Evolutionary conservation across 345 rosid species (phyloP), one percentile per base, ranked within the genome.

Genomic region (Rhizophora apiculata): DNA sequence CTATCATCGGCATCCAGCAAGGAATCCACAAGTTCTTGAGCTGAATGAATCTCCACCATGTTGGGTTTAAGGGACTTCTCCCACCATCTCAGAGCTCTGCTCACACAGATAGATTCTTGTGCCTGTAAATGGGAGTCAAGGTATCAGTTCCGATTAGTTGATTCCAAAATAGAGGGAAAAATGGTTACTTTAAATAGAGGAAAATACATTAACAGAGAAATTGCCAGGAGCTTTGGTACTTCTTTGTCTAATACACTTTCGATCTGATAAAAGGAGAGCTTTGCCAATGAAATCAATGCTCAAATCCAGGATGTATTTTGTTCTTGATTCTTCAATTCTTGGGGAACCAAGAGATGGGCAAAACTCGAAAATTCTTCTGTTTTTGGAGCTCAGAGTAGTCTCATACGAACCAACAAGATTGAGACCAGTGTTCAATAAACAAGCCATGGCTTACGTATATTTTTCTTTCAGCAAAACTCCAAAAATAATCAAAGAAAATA

Each of bases 71-170:
- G 70, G 71, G 82, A 81, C 51, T 88, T 89, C 51, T 89, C 90
- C 97, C 96, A 89, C 97, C 97, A 92, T 79, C 88, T 83, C 83
- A 75, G 57, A 61, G 71, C 79, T 73, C 79, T 85, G 59, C 90
- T 76, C 51, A 80, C 78, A 76, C 85, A 82, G 43, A 79, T 55
- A 18, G 85, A 80, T 60, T 84, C 70, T 69, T 77, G 84, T 61
- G 82, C 77, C 88, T 82, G 78, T n/a, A 64, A 70, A 60, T 18
- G 31, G 61, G 5, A 68, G 73, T 68, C 20, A 46, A 60, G 36
- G 22, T 27, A 19, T 36, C 49, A 75, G 1, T 39, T 34, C 32
- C 5, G 27, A 53, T 19, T 22, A 29, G 13, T 39, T 39, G 46
- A 39, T 2, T 6, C 22, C 21, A 22, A 39, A 36, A 2, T 9